Conservation (phyloP, 208 protist species). For the Leishmania gerbilli region DNA sequence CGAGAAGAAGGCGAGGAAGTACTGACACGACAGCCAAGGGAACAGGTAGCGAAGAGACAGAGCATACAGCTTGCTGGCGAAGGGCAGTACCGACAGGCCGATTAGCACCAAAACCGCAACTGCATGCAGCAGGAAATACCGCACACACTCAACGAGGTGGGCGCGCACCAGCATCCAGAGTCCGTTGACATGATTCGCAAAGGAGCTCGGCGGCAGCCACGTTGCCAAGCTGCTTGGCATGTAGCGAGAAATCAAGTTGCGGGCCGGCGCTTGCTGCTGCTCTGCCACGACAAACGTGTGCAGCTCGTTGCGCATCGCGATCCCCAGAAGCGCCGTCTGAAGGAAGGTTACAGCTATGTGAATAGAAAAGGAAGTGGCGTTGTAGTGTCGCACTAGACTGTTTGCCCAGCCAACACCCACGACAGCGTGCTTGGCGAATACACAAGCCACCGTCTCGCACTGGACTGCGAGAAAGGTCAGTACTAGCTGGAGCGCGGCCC, state of each 20-base stretch:
- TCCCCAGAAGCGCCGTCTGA: constrained; percentile 63
- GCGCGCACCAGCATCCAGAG: constrained; percentile 49
- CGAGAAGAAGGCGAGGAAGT: constrained; percentile 68
- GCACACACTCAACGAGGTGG: constrained; percentile 43
- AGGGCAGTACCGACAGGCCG: constrained; percentile 69
- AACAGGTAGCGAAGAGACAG: constrained; percentile 60
- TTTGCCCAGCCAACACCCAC: not conserved
- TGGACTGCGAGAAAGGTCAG: not conserved
- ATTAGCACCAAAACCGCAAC: constrained; percentile 48
- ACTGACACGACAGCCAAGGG: constrained; percentile 70
- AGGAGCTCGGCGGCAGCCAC: constrained; percentile 28
- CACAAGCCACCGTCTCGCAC: not conserved
- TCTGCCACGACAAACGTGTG: constrained; percentile 30
- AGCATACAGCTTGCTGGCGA: constrained; percentile 66
- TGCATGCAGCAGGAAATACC: constrained; percentile 64
- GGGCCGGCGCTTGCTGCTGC: constrained; percentile 1
- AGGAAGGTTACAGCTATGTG: constrained; percentile 58
- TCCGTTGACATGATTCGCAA: constrained; percentile 34
- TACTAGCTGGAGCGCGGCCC: constrained; percentile 10
- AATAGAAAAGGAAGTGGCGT: constrained; percentile 58
- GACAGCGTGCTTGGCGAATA: constrained; percentile 1
- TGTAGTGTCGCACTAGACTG: constrained; percentile 40
- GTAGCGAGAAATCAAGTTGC: constrained; percentile 9
- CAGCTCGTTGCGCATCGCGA: constrained; percentile 76
- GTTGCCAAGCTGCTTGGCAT: constrained; percentile 11